phyloP scores from a whole-genome alignment of 2,329 filamentous ascomycete species.

The Colletotrichum sp. region DNA sequence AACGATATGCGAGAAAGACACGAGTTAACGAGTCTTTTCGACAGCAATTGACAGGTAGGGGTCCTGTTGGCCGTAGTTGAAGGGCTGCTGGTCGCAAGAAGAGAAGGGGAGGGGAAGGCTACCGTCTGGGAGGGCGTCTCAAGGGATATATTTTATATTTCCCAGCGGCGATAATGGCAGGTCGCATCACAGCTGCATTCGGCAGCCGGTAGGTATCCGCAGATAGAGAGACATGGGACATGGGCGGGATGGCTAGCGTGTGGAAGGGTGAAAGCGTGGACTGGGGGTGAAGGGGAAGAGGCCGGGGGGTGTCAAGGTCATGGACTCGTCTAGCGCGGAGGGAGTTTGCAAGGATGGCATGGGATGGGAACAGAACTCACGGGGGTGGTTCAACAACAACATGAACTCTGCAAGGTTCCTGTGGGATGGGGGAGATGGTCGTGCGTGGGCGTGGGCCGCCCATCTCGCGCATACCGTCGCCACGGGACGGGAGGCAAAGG shows the following conservation, averaged over 20 bases:
- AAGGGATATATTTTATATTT: slow-evolving; percentile 10
- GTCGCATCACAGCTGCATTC: slow-evolving; percentile 13
- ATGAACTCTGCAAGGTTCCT: neutral
- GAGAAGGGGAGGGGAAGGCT: neutral
- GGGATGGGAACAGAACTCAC: neutral
- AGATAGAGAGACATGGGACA: slow-evolving; percentile 4
- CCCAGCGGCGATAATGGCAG: slow-evolving; percentile 1
- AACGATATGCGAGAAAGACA: slow-evolving; percentile 4
- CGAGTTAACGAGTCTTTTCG: slow-evolving; percentile 20
- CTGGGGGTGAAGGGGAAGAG: neutral
- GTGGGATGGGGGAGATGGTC: neutral
- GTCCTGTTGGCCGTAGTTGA: slow-evolving; percentile 3
- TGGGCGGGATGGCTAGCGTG: neutral
- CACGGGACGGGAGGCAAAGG: slow-evolving; percentile 10
- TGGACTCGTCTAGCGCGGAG: slow-evolving; percentile 1
- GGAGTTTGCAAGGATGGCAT: neutral
- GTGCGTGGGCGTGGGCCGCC: neutral
- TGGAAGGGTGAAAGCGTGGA: neutral
- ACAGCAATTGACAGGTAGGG: slow-evolving; percentile 10
- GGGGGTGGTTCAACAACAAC: neutral
- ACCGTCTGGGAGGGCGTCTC: neutral
- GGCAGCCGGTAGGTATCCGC: slow-evolving; percentile 15
- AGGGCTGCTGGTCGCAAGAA: slow-evolving; percentile 9
- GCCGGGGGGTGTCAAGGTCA: slow-evolving; percentile 2
- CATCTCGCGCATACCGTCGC: slow-evolving; percentile 5